Evolutionary conservation across 495 filamentous ascomycete species (phyloP), one percentile per base, ranked within the genome.

Genomic region (Paragyromitra xinjiangensis): DNA sequence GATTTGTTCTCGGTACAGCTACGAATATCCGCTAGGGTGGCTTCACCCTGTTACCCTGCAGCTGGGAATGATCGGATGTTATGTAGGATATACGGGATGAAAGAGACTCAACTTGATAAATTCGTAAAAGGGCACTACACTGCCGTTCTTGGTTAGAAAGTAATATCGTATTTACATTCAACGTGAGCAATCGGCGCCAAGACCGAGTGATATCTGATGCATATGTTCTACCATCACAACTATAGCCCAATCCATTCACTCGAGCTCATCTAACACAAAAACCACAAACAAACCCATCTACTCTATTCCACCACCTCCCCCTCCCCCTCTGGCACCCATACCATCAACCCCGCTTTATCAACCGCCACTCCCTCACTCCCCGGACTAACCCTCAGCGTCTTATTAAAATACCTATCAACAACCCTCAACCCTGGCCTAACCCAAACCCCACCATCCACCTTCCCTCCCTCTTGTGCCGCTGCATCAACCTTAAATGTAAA

Each of bases 331-430:
- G 87, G 87, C 1, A 90, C 85, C 93, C 93, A 95, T 22, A 90
- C 85, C 76, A 91, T 78, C 11, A 93, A 83, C 0, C 92, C 93
- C 58, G 92, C 90, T 85, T 92, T 92, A 76, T 93, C 92, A 8
- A 87, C 84, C 75, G 87, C 90, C 85, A 94, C 90, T 0, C 92
- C 92, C 80, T 92, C 91, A 0, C 85, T 87, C 7, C 86, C 89
- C 0, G 91, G 90, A 42, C 91, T 87, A 6, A 95, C 89, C 71
- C 90, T 89, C 63, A 97, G 82, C 22, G 89, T 88, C 86, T 97
- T 97, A 83, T 94, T 93, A 83, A 97, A 97, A 79, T 95, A 94
- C 78, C 90, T 90, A 84, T 97, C 94, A 62, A 93, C 86, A 26
- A 97, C 92, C 66, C 92, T 87, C 69, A 97, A 84, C 50, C 88